Percentiles rank a stretch among this genome's conserved stretches.
These are phyloP conservation scores for Arthrobotrys conoides DNA, from an alignment of 2,329 filamentous ascomycete genomes.

Conservation along the genomic window DNA sequence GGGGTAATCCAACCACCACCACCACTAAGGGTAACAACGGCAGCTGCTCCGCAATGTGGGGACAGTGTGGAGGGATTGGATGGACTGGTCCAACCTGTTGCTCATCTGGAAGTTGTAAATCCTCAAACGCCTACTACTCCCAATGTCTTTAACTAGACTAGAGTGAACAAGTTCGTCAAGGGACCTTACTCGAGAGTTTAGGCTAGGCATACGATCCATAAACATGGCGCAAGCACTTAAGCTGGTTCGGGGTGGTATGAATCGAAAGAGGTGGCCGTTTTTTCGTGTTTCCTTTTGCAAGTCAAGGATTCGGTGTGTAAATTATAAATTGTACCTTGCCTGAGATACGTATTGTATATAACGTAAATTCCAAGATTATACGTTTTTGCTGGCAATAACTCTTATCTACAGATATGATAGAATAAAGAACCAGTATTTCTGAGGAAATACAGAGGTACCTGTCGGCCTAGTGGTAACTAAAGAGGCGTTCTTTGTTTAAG, in stretches of 20 bases:
- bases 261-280: not conserved
- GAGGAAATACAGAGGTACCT: too few relatives aligned
- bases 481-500: too few relatives aligned
- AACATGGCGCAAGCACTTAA: too few relatives aligned
- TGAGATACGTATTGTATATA: not conserved
- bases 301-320: not conserved
- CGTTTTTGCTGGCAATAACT: not conserved
- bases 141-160: constrained; percentile 39
- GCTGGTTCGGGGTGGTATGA: not conserved
- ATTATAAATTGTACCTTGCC: not conserved
- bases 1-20: not conserved
- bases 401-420: too few relatives aligned
- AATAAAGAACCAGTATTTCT: too few relatives aligned
- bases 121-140: constrained; percentile 65
- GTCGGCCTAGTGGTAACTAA: too few relatives aligned
- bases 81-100: constrained; percentile 66
- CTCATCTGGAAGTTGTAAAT: constrained; percentile 65
- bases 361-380: not conserved
- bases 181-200: not conserved
- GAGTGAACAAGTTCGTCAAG: not conserved
- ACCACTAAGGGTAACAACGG: constrained; percentile 8
- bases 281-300: not conserved
- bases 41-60: constrained; percentile 65
- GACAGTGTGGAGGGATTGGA: constrained; percentile 66
- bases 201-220: too few relatives aligned